A percentile compares a stretch with the other conserved stretches of the same genome.
phyloP scores from a whole-genome alignment of 2,329 filamentous ascomycete genomes.

The Aspergillus unguis region DNA sequence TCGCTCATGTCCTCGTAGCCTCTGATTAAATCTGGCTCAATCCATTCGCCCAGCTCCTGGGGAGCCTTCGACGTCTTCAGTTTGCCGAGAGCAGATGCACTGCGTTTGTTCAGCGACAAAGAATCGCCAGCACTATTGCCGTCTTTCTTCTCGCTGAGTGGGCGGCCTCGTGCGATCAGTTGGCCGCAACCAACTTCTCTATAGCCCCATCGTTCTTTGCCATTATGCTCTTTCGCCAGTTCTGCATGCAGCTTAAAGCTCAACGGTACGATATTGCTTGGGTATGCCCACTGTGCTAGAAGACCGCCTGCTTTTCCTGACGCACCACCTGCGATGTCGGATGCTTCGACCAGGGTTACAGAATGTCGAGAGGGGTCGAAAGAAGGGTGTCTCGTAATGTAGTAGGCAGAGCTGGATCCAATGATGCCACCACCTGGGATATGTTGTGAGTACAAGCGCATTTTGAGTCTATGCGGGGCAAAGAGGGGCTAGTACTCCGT shows the following conservation, averaged over 20 bases:
- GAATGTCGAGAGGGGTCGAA: conserved; percentile 72
- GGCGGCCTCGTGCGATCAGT: conserved; percentile 51
- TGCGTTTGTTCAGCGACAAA: conserved; percentile 57
- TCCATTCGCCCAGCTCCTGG: conserved; percentile 72
- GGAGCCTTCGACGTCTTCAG: conserved; percentile 64
- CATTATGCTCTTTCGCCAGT: conserved; percentile 78
- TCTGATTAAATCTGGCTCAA: conserved; percentile 63
- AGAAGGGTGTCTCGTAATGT: conserved; percentile 76
- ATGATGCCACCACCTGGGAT: conserved; percentile 81
- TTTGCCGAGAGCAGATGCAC: conserved; percentile 48
- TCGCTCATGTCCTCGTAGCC: conserved; percentile 82
- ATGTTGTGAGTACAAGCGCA: conserved; percentile 13
- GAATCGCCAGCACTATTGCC: conserved; percentile 28
- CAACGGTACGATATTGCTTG: conserved; percentile 74
- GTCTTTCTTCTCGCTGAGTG: conserved; percentile 35
- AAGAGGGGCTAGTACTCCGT: background rate
- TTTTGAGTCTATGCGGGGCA: conserved; percentile 24
- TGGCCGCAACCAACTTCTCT: conserved; percentile 72
- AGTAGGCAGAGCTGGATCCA: conserved; percentile 88
- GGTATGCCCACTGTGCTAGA: conserved; percentile 88
- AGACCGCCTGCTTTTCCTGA: conserved; percentile 94
- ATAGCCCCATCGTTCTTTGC: conserved; percentile 81
- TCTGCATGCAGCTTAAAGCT: conserved; percentile 81
- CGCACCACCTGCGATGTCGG: conserved; percentile 79
- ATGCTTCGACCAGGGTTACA: conserved; percentile 84